Evolutionary conservation across 2,329 filamentous ascomycete genomes (phyloP).

Genomic region (Xylariales sp.): DNA sequence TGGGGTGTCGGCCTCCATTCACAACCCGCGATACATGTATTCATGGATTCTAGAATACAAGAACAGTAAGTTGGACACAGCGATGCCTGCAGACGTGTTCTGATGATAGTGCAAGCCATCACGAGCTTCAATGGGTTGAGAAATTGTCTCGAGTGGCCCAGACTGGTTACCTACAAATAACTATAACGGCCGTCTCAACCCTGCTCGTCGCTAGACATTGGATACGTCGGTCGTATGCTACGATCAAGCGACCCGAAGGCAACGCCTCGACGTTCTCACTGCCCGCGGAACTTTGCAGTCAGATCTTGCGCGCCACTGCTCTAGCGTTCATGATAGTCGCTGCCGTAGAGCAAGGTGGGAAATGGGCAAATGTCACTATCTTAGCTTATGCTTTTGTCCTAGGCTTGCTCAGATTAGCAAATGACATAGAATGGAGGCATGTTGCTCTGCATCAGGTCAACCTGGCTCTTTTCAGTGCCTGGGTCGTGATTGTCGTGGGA

Average conservation of each 20-base stretch:
- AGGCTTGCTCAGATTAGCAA: conserved; percentile 37
- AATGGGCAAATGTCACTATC: conserved; percentile 31
- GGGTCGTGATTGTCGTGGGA: conserved; percentile 31
- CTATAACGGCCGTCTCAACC: conserved; percentile 32
- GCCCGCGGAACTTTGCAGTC: conserved; percentile 38
- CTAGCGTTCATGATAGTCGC: conserved; percentile 35
- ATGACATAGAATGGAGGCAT: conserved; percentile 40
- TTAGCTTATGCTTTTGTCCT: conserved; percentile 38
- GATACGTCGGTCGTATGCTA: conserved; percentile 26
- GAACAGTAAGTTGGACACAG: not conserved
- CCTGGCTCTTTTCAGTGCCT: conserved; percentile 33
- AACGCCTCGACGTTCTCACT: conserved; percentile 36
- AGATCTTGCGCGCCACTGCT: conserved; percentile 34
- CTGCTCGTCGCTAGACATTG: conserved; percentile 30
- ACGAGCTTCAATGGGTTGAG: conserved; percentile 32
- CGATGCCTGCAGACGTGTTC: too few species aligned
- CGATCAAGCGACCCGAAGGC: conserved; percentile 21
- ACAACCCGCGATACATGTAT: not conserved
- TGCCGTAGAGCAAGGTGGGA: conserved; percentile 27
- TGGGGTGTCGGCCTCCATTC: not conserved
- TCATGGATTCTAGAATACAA: not conserved
- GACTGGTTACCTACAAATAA: conserved; percentile 36
- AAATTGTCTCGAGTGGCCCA: conserved; percentile 33
- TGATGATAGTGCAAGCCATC: too few species aligned
- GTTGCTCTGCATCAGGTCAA: conserved; percentile 45